phyloP scores from a whole-genome alignment of 805 yeast species.

The Kazachstania bromeliacearum region DNA sequence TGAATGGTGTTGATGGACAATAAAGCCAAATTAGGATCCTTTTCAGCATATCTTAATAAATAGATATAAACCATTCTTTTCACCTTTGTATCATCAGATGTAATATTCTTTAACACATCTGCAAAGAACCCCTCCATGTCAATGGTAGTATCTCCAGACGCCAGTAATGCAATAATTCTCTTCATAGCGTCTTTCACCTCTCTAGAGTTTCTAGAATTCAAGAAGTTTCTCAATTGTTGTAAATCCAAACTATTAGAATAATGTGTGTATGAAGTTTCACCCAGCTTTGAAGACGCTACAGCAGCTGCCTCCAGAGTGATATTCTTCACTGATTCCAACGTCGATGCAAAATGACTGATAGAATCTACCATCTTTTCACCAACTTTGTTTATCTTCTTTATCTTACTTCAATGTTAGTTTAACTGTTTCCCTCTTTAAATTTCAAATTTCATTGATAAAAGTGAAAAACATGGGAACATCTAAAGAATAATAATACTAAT shows the following conservation, averaged over 20 bases:
- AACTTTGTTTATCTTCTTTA: not conserved
- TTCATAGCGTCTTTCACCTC: slow-evolving; percentile 55
- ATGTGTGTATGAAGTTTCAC: slow-evolving; percentile 47
- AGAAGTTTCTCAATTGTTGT: slow-evolving; percentile 51
- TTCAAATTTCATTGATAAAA: no score
- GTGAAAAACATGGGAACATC: no score
- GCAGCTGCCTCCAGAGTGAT: slow-evolving; percentile 77
- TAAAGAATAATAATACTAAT: no score
- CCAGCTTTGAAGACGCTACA: slow-evolving; percentile 57
- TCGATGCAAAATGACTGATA: slow-evolving; percentile 52
- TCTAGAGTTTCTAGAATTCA: slow-evolving; percentile 61
- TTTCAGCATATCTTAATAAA: slow-evolving; percentile 65
- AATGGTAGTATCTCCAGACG: slow-evolving; percentile 31
- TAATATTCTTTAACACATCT: slow-evolving; percentile 80
- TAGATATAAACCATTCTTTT: slow-evolving; percentile 71
- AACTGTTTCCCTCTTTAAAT: not conserved
- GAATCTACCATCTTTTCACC: slow-evolving; percentile 48
- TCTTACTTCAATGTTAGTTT: not conserved
- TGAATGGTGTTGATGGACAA: slow-evolving; percentile 88
- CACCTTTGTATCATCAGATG: slow-evolving; percentile 53
- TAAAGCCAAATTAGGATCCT: slow-evolving; percentile 82
- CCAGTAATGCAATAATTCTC: slow-evolving; percentile 39
- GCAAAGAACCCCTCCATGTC: slow-evolving; percentile 53
- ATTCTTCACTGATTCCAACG: slow-evolving; percentile 72
- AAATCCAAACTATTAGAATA: slow-evolving; percentile 41